A percentile compares a stretch with the other conserved stretches of the same genome.
Conservation (phyloP, 148 eudicot species). For the Polygonum maritimum region DNA sequence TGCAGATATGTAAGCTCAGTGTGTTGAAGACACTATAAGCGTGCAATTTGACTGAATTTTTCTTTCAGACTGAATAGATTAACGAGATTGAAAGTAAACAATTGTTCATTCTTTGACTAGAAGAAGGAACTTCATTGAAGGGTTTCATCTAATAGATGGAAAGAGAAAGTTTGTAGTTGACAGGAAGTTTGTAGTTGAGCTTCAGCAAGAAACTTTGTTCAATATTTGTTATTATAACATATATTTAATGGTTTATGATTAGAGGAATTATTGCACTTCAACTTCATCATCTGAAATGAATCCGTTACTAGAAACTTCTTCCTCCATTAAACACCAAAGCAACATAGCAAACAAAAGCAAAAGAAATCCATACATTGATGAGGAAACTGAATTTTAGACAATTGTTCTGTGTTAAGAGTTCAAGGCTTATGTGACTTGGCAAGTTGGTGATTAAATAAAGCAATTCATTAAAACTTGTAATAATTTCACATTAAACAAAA, state of each 20-base stretch:
- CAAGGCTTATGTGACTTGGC: constrained; percentile 32
- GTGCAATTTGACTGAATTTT: background rate
- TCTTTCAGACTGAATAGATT: background rate
- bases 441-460: too few species aligned
- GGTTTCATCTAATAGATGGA: background rate
- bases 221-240: background rate
- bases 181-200: background rate
- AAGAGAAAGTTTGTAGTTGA: background rate
- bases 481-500: too few species aligned
- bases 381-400: background rate
- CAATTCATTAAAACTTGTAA: too few species aligned
- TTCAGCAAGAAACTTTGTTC: background rate
- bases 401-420: too few species aligned
- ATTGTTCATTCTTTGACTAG: background rate
- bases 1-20: background rate
- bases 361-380: background rate
- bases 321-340: background rate
- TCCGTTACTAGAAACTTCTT: background rate
- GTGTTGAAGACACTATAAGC: background rate
- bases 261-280: background rate
- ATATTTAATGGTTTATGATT: background rate
- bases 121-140: background rate
- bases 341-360: background rate
- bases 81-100: background rate
- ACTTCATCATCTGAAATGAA: background rate